Base-by-base conservation (phyloP, 1,284 basidiomycete species). In the Amylostereum chailletii region DNA sequence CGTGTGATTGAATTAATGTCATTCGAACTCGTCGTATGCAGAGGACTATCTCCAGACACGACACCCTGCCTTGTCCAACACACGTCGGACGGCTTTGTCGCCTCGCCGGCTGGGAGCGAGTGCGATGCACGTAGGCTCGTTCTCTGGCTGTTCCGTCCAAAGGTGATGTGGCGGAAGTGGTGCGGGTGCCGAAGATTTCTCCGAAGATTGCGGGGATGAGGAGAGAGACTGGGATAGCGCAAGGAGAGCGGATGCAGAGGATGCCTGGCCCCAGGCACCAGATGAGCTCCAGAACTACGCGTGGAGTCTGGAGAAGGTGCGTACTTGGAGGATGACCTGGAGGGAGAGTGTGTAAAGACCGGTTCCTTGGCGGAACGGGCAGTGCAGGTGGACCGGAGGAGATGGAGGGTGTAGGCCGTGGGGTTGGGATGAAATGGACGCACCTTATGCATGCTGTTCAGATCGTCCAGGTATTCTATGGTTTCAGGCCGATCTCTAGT, bases 61-160 rank as follows among this genome's bases (percentile, higher is more conserved):
- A 46, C 62, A 63, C 1, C 62, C 58, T 0, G 64, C 59, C 53
- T 72, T 75, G 49, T 71, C 69, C 34, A 74, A 55, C 2, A 69
- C 70, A 53, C 67, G 71, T 58, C 67, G 70, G 50, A 74, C 62
- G 37, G 57, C 53, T 40, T 62, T 62, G 5, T 71, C 68, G 49
- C 70, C 67, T 9, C 42, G 42, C 42, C 67, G 60, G 50, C 78
- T 79, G 0, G 77, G 76, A 10, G 73, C 75, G 2, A 79, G 60
- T 4, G 77, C 76, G 34, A 79, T 59, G 53, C 75, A 78, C 1
- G 77, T 76, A 1, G 76, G 67, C 1, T 69, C 53, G 50, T 74
- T 67, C 62, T 79, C 77, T 0, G 76, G 76, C 53, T 76, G 72
- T 56, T 79, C 77, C 34, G 70, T 64, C 77, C 77, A 79, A 8